These are phyloP conservation scores for Passalora sequoiae DNA, from an alignment of 2,329 filamentous ascomycete species.

Conservation along the genomic window DNA sequence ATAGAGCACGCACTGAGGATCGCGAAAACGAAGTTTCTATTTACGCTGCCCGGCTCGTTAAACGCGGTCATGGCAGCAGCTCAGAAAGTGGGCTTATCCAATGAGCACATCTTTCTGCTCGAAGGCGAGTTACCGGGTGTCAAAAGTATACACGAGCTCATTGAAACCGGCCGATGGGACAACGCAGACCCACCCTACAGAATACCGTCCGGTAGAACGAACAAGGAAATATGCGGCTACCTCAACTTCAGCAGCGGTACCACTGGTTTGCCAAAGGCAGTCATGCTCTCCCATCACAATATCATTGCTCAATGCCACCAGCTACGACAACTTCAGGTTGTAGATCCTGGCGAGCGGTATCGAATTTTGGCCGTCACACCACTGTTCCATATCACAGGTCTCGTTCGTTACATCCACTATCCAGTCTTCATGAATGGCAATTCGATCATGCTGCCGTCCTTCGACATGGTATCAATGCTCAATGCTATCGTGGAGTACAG, in stretches of 20 bases:
- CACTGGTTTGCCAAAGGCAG: constrained; percentile 44
- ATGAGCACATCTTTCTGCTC: constrained; percentile 49
- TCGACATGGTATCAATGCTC: constrained; percentile 56
- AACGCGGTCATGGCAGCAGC: constrained; percentile 51
- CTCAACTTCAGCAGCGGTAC: constrained; percentile 47
- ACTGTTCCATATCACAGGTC: constrained; percentile 58
- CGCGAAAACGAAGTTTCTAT: constrained; percentile 51
- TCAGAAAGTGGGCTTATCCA: constrained; percentile 47
- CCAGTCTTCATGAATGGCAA: constrained; percentile 58
- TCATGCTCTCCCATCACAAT: constrained; percentile 49
- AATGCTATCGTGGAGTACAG: constrained; percentile 46
- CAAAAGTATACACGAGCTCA: constrained; percentile 41
- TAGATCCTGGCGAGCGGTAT: constrained; percentile 45
- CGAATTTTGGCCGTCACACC: constrained; percentile 53
- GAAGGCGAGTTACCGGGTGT: constrained; percentile 49
- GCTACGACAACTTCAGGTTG: constrained; percentile 41
- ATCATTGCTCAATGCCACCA: constrained; percentile 58
- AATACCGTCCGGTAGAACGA: constrained; percentile 48
- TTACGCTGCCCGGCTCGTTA: constrained; percentile 51
- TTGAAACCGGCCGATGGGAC: constrained; percentile 36
- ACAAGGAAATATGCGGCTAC: constrained; percentile 49
- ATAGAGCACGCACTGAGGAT: constrained; percentile 59
- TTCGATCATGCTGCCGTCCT: constrained; percentile 58
- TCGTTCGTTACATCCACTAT: constrained; percentile 58
- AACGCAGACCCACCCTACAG: constrained; percentile 44